Evolutionary conservation across 2,329 filamentous ascomycete species (phyloP).

Genomic region (Neurospora crassa): DNA sequence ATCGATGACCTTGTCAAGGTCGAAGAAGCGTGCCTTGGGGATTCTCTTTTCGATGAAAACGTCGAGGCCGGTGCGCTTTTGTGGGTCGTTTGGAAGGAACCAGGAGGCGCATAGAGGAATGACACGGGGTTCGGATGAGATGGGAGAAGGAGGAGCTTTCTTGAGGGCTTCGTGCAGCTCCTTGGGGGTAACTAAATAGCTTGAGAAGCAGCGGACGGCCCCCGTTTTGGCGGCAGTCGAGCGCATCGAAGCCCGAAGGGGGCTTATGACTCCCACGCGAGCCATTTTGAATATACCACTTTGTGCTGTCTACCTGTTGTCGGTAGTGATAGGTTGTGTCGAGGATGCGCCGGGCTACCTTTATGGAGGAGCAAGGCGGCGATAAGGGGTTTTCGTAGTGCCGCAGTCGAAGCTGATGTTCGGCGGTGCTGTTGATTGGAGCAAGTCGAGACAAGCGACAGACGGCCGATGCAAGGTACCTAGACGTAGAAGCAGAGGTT

Average conservation of each 20-base stretch:
- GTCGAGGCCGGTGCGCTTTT: conserved; percentile 65
- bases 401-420: background rate
- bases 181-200: conserved; percentile 77
- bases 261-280: conserved; percentile 32
- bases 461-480: background rate
- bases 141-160: conserved; percentile 68
- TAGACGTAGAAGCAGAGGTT: background rate
- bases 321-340: background rate
- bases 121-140: conserved; percentile 72
- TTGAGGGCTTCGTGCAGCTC: conserved; percentile 75
- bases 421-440: background rate
- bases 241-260: conserved; percentile 23
- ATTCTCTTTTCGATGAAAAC: conserved; percentile 77
- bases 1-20: conserved; percentile 87
- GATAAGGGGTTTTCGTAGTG: background rate
- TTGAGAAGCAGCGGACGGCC: conserved; percentile 52
- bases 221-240: conserved; percentile 5
- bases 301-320: background rate
- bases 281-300: conserved; percentile 28
- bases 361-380: background rate
- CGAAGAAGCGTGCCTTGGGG: conserved; percentile 87
- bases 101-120: conserved; percentile 87
- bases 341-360: background rate
- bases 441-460: background rate
- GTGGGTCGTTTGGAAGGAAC: conserved; percentile 83